Evolutionary conservation across 495 filamentous ascomycete species (phyloP), one percentile per base, ranked within the genome.

Genomic region (Cenococcum geophilum): DNA sequence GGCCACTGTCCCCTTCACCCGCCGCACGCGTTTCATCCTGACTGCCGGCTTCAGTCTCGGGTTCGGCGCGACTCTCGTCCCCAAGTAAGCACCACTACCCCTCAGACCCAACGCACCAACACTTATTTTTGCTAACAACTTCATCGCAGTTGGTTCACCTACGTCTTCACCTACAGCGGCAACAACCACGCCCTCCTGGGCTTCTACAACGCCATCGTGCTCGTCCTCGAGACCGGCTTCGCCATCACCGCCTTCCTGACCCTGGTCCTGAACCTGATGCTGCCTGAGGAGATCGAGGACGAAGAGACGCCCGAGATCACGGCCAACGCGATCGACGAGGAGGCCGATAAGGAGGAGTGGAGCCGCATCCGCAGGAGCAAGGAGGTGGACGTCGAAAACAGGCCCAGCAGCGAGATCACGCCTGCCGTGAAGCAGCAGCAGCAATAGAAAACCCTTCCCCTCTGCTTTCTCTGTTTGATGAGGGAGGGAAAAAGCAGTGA

Each of bases 21-120:
- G 91, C 5, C 86, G 91, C 55, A 96, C 89, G 68, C 82, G 91
- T 3, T 97, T 96, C 74, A 86, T 97, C 69, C 79, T 96, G 43
- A 92, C 91, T 0, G 88, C 88, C 3, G 79, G 85, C 5, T 78
- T 96, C 48, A 74, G 89, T 0, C 68, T 95, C 20, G 91, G 92
- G 32, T 87, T 88, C 72, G 88, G 85, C 57, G 90, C 90, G 5
- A 95, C 89, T 0, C 72, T 96, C 11, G 87, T 95, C 0, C 89
- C 92, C 0, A 80, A 77, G 70, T 77, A 70, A 77, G 75, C 70
- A n/a, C 18, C n/a, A 50, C 10, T 10, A 51, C 14, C 34, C 47
- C 16, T 27, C n/a, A 36, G 40, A 12, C 52, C 57, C 32, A 11
- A 12, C 20, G 34, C 4, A 37, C 18, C n/a, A n/a, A n/a, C n/a